Base-by-base conservation (phyloP, 2,329 filamentous ascomycete genomes). In the Tolypocladium sp. region DNA sequence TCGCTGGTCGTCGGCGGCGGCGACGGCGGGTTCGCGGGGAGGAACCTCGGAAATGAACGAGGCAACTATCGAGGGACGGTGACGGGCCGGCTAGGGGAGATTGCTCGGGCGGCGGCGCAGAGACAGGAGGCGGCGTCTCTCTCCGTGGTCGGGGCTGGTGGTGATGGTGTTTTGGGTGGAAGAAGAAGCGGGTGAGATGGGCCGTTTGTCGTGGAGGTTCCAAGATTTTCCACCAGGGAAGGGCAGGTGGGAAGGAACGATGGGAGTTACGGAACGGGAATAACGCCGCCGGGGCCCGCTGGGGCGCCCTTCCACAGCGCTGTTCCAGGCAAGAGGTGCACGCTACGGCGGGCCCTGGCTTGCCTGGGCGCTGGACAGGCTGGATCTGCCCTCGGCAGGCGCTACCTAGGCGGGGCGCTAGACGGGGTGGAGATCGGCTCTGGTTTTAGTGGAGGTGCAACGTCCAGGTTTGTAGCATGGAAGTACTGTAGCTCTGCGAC, bases 261-360 rank as follows among this genome's bases (percentile, higher is more conserved):
- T 37, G 25, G 55, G n/a, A 72, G 10, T 64, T 74, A 2, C 60
- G 56, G 60, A 61, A 61, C 58, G 58, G 60, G 60, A 60, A 60
- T 59, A 58, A 55, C 35, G 57, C 52, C 54, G 10, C 44, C 2
- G 27, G 46, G 49, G 49, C 9, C 33, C 4, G 27, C 46, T 52
- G 46, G 46, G 30, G 46, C 8, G 5, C 17, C 46, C 46, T 35
- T 35, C 9, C 9, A 53, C 49, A 22, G 49, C 30, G 49, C 49
- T 17, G 27, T 35, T 52, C 27, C 49, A 52, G 49, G 49, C 30
- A 30, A 33, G 8, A 51, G 27, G 15, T 30, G 46, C 27, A 20
- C 27, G 46, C 46, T 51, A 13, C 46, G 46, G 46, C 44, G 44
- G 44, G 44, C 42, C 42, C 44, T n/a, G n/a, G n/a, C n/a, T n/a